A percentile compares a stretch with the other conserved stretches of the same genome.
Conservation (phyloP, 331 rosid genomes). For the Malus hybrid region DNA sequence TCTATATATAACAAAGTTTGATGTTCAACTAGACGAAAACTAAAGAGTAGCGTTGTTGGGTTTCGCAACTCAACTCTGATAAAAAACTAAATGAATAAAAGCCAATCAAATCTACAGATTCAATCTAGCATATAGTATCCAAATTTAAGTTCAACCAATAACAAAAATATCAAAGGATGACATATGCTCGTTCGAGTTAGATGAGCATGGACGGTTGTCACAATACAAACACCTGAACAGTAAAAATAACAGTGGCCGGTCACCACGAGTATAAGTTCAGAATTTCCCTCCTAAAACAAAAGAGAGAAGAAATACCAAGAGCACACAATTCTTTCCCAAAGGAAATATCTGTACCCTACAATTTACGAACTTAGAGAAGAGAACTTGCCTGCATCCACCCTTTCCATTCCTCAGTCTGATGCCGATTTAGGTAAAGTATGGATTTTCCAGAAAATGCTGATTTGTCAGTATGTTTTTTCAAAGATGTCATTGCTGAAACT, state of each 20-base stretch:
- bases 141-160: not conserved
- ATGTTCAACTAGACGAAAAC: not conserved
- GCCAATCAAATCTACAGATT: not conserved
- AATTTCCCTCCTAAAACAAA: not conserved
- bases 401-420: constrained; percentile 99
- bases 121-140: not conserved
- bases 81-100: not conserved
- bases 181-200: not conserved
- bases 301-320: not conserved
- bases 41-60: not conserved
- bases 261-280: not conserved
- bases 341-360: not conserved
- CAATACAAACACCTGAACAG: not conserved
- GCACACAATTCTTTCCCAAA: not conserved
- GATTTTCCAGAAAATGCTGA: constrained; percentile 78
- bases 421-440: constrained; percentile 88
- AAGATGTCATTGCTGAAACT: constrained; percentile 90
- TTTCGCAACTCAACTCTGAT: not conserved
- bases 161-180: not conserved
- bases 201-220: not conserved
- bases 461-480: constrained; percentile 78
- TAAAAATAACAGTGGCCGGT: not conserved
- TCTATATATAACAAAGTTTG: not conserved
- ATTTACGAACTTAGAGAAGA: constrained; percentile 6
- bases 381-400: constrained; percentile 99